Evolutionary conservation across 768 basidiomycete genomes (phyloP).

Genomic region (Lentinula guzmanii): DNA sequence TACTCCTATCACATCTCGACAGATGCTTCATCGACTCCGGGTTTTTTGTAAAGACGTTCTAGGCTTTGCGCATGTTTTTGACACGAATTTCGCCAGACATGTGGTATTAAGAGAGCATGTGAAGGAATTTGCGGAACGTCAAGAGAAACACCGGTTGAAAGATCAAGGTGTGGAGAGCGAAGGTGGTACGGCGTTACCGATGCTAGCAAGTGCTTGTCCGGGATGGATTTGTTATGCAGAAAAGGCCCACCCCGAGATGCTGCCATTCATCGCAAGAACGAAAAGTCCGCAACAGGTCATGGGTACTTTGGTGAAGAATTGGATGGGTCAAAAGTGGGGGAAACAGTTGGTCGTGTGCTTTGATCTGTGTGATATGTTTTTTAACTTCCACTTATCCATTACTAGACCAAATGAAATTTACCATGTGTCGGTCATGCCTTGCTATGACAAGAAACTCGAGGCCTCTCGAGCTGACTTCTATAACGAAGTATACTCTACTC

Average conservation of each 20-base stretch:
- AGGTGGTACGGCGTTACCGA: conserved; percentile 49
- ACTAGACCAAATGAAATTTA: conserved; percentile 82
- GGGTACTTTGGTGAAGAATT: conserved; percentile 89
- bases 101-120: conserved; percentile 78
- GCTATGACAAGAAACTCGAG: conserved; percentile 99
- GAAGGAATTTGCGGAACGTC: conserved; percentile 75
- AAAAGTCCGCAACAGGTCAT: conserved; percentile 94
- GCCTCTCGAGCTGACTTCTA: conserved; percentile 94
- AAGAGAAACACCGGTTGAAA: conserved; percentile 20
- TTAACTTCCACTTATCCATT: neutral
- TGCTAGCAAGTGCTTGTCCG: conserved; percentile 94
- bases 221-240: conserved; percentile 99
- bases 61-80: conserved; percentile 80
- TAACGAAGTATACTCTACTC: conserved; percentile 69
- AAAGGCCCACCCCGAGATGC: conserved; percentile 91
- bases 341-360: conserved; percentile 48
- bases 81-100: conserved; percentile 93
- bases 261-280: conserved; percentile 82
- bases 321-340: conserved; percentile 66
- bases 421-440: conserved; percentile 98
- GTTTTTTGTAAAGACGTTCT: conserved; percentile 63
- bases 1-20: conserved; percentile 39
- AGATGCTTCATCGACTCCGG: conserved; percentile 65
- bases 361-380: neutral
- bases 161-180: conserved; percentile 13